Evolutionary conservation across 345 rosid species (phyloP), one percentile per base, ranked within the genome.

Genomic region (Camelina laxa): DNA sequence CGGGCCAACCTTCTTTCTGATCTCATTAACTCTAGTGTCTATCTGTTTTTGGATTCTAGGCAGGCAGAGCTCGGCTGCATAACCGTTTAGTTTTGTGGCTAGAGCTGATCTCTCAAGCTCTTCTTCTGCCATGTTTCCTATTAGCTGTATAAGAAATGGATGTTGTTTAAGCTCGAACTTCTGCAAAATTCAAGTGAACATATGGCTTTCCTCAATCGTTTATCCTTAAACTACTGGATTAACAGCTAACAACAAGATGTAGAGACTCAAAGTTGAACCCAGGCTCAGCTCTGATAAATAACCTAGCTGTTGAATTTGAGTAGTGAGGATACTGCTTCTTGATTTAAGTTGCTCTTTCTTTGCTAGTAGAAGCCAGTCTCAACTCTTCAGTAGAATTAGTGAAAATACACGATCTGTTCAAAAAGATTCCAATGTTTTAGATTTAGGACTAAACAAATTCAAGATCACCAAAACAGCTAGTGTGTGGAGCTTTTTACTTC

Each of bases 161-260:
- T 78, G 86, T 38, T 83, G 87, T 81, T 94, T 94, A 74, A 94
- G 90, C 91, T 94, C 97, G 30, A 94, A 91, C 83, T 94, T 94
- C 97, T 94, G 85, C 85, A 27, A 27, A 27, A 27, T 27, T 4
- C 30, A 27, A 27, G 30, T 27, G 30, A 27, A 27, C 30, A 27
- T 27, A 4, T 27, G 30, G 5, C 4, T 4, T 27, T 55, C 27
- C 11, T 14, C 6, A 55, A 27, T 14, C 4, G 20, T 24, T 42
- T 2, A 42, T 62, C 30, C 38, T 10, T 2, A 41, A 14, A 62
- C 33, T 8, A 14, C n/a, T 3, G 54, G 17, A 49, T 49, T 38
- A 51, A 38, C 33, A 67, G 62, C 36, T 66, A 30, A 44, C 30
- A 27, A 27, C 7, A 0, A 60, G 51, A 47, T 15, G 51, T 5